phyloP scores from a whole-genome alignment of 768 basidiomycete genomes.

The Xerocomus potaroensis region DNA sequence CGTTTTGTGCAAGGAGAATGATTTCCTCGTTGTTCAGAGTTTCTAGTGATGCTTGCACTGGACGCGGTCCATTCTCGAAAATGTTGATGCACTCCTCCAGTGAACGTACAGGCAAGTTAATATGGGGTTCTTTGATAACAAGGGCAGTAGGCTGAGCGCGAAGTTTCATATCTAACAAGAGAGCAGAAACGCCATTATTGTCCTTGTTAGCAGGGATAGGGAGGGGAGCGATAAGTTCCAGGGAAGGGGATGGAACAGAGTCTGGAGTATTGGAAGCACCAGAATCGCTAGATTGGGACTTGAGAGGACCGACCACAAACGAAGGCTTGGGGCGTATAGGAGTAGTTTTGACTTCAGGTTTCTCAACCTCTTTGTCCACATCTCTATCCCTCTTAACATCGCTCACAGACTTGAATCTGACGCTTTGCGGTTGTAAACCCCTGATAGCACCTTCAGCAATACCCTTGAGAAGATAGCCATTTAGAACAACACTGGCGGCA shows the following conservation, averaged over 20 bases:
- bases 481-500: conserved; percentile 80
- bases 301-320: conserved; percentile 25
- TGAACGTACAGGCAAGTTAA: conserved; percentile 38
- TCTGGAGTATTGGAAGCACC: conserved; percentile 18
- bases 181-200: conserved; percentile 22
- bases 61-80: conserved; percentile 68
- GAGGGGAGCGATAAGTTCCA: conserved; percentile 23
- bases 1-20: conserved; percentile 79
- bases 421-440: conserved; percentile 27
- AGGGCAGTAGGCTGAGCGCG: conserved; percentile 21
- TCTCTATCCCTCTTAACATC: conserved; percentile 18
- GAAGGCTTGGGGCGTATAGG: conserved; percentile 18
- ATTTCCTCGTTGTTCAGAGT: conserved; percentile 89
- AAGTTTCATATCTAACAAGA: conserved; percentile 33
- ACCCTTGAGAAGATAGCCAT: conserved; percentile 89
- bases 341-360: conserved; percentile 8
- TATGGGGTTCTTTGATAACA: conserved; percentile 9
- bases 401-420: conserved; percentile 27
- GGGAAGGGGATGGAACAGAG: conserved; percentile 11
- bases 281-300: conserved; percentile 10
- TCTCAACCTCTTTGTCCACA: conserved; percentile 19
- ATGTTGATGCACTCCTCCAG: conserved; percentile 77
- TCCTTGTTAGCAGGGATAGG: conserved; percentile 19
- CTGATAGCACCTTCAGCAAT: conserved; percentile 55
- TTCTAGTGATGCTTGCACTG: conserved; percentile 50